phyloP scores from a whole-genome alignment of 2,329 filamentous ascomycete genomes.

The Sphaerulina vaccinii region DNA sequence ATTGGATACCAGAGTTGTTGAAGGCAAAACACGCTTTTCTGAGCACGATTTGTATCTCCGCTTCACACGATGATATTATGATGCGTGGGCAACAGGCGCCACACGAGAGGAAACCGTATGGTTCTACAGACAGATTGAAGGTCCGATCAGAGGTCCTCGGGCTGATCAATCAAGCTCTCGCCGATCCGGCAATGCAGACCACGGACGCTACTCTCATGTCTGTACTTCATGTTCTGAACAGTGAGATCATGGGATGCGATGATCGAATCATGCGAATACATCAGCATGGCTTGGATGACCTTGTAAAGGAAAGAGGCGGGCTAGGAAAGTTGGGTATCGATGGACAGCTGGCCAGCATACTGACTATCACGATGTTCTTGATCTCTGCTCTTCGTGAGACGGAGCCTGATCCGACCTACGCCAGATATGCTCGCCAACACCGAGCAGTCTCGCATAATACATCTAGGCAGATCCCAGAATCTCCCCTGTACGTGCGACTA shows the following conservation, averaged over 20 bases:
- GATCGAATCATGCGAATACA: constrained; percentile 29
- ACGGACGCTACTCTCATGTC: constrained; percentile 35
- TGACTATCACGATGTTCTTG: constrained; percentile 30
- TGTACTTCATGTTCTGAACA: constrained; percentile 34
- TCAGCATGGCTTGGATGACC: constrained; percentile 31
- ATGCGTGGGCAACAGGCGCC: constrained; percentile 22
- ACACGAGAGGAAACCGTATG: constrained; percentile 19
- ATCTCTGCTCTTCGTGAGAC: constrained; percentile 25
- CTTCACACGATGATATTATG: constrained; percentile 38
- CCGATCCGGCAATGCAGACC: constrained; percentile 27
- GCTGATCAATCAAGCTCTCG: constrained; percentile 32
- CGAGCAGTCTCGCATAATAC: constrained; percentile 11
- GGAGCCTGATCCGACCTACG: constrained; percentile 21
- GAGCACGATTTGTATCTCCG: constrained; percentile 35
- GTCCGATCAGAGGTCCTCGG: constrained; percentile 28
- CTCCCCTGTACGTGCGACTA: constrained; percentile 23
- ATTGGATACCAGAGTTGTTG: constrained; percentile 34
- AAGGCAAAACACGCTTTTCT: constrained; percentile 32
- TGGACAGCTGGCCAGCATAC: constrained; percentile 29
- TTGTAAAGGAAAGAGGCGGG: constrained; percentile 34
- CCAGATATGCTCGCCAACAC: constrained; percentile 17
- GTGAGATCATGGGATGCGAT: constrained; percentile 35
- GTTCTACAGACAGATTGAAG: constrained; percentile 25
- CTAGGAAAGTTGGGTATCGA: constrained; percentile 31
- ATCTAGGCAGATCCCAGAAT: constrained; percentile 22